Percentiles rank a stretch among this genome's conserved stretches.
phyloP scores from a whole-genome alignment of 148 eudicot genomes.

The Salicornia ramosissima region DNA sequence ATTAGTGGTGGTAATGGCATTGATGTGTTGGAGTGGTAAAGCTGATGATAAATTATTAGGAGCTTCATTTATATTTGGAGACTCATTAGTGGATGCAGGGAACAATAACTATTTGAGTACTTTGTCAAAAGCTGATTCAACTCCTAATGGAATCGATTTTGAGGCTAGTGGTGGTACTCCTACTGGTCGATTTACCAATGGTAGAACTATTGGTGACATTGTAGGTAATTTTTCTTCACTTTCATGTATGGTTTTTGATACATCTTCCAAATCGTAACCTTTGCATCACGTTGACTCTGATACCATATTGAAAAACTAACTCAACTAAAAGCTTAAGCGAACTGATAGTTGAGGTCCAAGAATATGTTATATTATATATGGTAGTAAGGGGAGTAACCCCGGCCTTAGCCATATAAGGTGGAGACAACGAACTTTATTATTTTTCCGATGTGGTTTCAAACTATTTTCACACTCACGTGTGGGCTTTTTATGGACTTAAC shows the following conservation, averaged over 20 bases:
- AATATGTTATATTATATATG: no score
- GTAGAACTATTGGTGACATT: constrained; percentile 87
- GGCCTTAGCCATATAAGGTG: no score
- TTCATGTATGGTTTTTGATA: not conserved
- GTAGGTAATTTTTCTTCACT: constrained; percentile 43
- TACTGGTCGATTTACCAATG: constrained; percentile 84
- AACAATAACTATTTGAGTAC: constrained; percentile 73
- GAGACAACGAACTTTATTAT: no score
- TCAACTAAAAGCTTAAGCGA: no score
- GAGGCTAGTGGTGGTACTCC: constrained; percentile 71
- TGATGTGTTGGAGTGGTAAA: constrained; percentile 7
- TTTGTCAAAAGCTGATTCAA: constrained; percentile 61
- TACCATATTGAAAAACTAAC: no score
- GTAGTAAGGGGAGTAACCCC: no score
- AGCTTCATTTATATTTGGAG: constrained; percentile 87
- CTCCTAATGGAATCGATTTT: constrained; percentile 90
- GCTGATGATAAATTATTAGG: constrained; percentile 35
- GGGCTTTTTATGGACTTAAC: no score
- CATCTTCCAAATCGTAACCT: no score
- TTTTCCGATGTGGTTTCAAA: no score
- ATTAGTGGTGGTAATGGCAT: not conserved
- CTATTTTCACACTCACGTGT: no score
- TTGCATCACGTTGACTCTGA: no score
- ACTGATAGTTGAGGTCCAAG: no score
- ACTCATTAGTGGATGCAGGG: constrained; percentile 90